Evolutionary conservation across 192 early-diverging fungal species (phyloP).

Genomic region (Linnemannia zychae): DNA sequence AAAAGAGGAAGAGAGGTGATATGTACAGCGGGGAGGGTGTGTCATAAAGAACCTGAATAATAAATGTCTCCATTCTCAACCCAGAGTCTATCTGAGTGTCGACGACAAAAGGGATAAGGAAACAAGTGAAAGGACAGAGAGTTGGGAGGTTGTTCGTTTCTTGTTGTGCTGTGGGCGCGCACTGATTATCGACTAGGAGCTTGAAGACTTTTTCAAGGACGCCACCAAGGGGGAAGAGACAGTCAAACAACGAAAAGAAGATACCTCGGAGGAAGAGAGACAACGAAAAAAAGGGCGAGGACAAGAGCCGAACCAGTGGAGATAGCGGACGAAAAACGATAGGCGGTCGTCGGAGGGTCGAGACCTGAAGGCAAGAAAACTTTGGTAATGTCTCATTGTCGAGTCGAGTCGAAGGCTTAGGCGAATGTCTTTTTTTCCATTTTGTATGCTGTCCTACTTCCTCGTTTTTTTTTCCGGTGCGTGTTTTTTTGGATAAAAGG

Average conservation of each 20-base stretch:
- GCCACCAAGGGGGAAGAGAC: too few species aligned
- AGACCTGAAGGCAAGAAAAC: too few species aligned
- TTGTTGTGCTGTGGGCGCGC: too few species aligned
- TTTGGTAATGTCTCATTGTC: not conserved
- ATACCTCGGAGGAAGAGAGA: not conserved
- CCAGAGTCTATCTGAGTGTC: not conserved
- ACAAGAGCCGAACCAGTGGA: not conserved
- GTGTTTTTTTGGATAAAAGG: not conserved
- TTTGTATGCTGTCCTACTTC: not conserved
- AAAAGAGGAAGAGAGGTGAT: not conserved
- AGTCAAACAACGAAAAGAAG: not conserved
- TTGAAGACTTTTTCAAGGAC: too few species aligned
- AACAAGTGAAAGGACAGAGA: not conserved
- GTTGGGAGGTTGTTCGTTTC: not conserved
- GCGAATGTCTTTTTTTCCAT: not conserved
- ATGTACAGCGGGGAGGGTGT: not conserved
- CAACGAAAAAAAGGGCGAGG: not conserved
- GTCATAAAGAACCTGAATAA: not conserved
- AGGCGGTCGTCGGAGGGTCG: too few species aligned
- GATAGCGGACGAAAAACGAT: not conserved
- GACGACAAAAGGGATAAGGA: not conserved
- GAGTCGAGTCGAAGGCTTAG: not conserved
- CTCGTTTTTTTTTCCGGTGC: conserved; percentile 2
- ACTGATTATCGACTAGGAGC: too few species aligned
- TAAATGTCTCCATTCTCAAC: not conserved